Conservation (phyloP, 208 protist genomes). For the Jaenimonas drosophilae region DNA sequence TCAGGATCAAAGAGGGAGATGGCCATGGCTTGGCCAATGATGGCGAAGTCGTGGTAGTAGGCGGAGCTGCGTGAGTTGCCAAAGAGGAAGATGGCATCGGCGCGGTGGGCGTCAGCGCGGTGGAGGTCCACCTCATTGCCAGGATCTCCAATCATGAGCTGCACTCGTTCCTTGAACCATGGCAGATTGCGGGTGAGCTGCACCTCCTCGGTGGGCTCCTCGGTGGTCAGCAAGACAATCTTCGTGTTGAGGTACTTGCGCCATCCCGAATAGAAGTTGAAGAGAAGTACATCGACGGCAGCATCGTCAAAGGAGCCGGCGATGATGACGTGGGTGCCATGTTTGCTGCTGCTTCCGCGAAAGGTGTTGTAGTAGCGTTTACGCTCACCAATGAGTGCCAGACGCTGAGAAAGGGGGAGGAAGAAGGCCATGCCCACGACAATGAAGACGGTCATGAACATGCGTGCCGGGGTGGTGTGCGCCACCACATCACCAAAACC, state of each 20-base stretch:
- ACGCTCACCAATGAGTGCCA: constrained; percentile 26
- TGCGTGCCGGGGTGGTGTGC: constrained; percentile 31
- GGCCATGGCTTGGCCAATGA: constrained; percentile 58
- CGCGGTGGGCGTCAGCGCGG: constrained; percentile 41
- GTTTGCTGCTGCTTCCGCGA: constrained; percentile 8
- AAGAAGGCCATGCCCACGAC: constrained; percentile 76
- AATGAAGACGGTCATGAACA: constrained; percentile 61
- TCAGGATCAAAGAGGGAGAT: constrained; percentile 50
- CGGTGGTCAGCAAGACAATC: constrained; percentile 56
- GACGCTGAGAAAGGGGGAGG: constrained; percentile 46
- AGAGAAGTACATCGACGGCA: constrained; percentile 52
- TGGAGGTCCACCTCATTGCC: constrained; percentile 33
- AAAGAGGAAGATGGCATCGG: constrained; percentile 78
- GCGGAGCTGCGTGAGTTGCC: constrained; percentile 51
- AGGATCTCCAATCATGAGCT: constrained; percentile 62
- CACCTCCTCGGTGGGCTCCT: constrained; percentile 43
- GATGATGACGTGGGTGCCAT: constrained; percentile 58
- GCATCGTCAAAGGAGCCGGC: constrained; percentile 51
- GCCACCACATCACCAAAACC: constrained; percentile 63
- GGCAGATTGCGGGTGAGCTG: constrained; percentile 50
- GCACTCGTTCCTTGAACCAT: constrained; percentile 61
- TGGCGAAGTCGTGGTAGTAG: constrained; percentile 70
- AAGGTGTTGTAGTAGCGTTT: constrained; percentile 46
- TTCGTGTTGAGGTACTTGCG: constrained; percentile 58
- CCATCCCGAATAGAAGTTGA: constrained; percentile 77